Evolutionary conservation across 2,329 filamentous ascomycete species (phyloP).

Genomic region (Pseudomassariella vexata): DNA sequence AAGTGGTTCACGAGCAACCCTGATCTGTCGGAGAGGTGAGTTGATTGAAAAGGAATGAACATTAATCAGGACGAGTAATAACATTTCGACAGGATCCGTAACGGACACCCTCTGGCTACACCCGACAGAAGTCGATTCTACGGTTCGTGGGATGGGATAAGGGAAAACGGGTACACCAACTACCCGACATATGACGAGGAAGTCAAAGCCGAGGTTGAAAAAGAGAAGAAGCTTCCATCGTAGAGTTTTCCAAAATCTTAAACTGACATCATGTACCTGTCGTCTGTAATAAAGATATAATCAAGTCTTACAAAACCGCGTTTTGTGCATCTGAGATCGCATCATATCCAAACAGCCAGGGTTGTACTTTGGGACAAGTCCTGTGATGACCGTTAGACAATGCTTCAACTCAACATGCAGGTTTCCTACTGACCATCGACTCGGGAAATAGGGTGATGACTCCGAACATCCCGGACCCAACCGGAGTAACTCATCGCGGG

Average conservation of each 20-base stretch:
- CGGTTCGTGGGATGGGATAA: slow-evolving; percentile 13
- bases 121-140: slow-evolving; percentile 35
- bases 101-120: slow-evolving; percentile 28
- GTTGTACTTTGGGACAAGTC: slow-evolving; percentile 57
- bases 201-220: background rate
- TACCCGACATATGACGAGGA: slow-evolving; percentile 18
- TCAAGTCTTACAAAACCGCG: too few relatives aligned
- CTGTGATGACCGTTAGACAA: too few relatives aligned
- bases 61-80: background rate
- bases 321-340: too few relatives aligned
- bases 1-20: slow-evolving; percentile 39
- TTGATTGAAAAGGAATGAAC: background rate
- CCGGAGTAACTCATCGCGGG: slow-evolving; percentile 51
- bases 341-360: slow-evolving; percentile 62
- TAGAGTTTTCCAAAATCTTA: too few relatives aligned
- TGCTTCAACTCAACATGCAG: too few relatives aligned
- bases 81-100: slow-evolving; percentile 25
- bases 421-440: too few relatives aligned
- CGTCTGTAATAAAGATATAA: too few relatives aligned
- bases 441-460: slow-evolving; percentile 51
- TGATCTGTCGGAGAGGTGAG: slow-evolving; percentile 29
- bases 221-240: slow-evolving; percentile 1
- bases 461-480: slow-evolving; percentile 45
- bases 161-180: slow-evolving; percentile 27
- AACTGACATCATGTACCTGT: too few relatives aligned